phyloP scores from a whole-genome alignment of 768 basidiomycete genomes.

The Asterophora lycoperdoides region DNA sequence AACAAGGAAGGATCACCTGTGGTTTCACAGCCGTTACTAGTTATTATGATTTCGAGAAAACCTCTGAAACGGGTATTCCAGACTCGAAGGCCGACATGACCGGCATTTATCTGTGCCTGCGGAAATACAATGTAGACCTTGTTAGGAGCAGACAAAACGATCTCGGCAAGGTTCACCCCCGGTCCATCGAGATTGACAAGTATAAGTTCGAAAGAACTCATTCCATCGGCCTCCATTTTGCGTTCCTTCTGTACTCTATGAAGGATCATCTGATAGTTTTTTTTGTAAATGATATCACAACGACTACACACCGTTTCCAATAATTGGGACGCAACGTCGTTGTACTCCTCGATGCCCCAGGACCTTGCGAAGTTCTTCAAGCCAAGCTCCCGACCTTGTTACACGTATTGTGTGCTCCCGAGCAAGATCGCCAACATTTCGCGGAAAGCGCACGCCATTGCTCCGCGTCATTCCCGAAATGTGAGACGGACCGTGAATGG shows the following conservation, averaged over 20 bases:
- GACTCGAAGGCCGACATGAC: no score
- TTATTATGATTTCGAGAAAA: no score
- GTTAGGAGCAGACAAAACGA: slow-evolving; percentile 3
- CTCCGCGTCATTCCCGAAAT: slow-evolving; percentile 59
- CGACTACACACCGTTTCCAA: slow-evolving; percentile 46
- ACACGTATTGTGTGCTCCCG: slow-evolving; percentile 66
- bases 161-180: not conserved
- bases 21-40: no score
- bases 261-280: not conserved
- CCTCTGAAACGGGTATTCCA: no score
- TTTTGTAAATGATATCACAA: not conserved
- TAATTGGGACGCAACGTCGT: slow-evolving; percentile 62
- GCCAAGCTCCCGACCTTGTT: slow-evolving; percentile 73
- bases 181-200: slow-evolving; percentile 28
- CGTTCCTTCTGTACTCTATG: slow-evolving; percentile 38
- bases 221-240: slow-evolving; percentile 25
- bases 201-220: slow-evolving; percentile 18
- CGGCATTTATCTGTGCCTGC: no score
- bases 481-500: slow-evolving; percentile 57
- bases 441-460: slow-evolving; percentile 55
- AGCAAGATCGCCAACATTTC: slow-evolving; percentile 62
- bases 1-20: no score
- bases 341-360: slow-evolving; percentile 73
- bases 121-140: no score
- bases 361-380: slow-evolving; percentile 55